These are phyloP conservation scores for Solanum hybrid DNA, from an alignment of 305 asterid species.

Conservation along the genomic window DNA sequence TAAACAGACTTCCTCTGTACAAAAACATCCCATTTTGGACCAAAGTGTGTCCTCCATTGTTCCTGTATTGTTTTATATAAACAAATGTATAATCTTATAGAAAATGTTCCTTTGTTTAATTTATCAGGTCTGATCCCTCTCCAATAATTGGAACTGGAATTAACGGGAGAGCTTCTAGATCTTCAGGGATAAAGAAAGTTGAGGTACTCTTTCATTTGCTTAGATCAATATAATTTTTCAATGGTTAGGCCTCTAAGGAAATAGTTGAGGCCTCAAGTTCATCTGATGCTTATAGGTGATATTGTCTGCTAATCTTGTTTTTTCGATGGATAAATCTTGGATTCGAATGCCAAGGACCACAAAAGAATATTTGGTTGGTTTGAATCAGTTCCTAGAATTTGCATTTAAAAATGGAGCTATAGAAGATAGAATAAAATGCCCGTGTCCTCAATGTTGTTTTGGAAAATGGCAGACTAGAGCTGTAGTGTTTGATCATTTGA, in stretches of 20 bases:
- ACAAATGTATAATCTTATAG: too few relatives aligned
- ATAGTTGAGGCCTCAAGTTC: too few relatives aligned
- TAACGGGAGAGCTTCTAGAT: too few relatives aligned
- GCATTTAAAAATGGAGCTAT: neutral
- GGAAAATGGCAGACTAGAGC: too few relatives aligned
- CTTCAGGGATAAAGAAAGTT: too few relatives aligned
- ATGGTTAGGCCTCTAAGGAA: too few relatives aligned
- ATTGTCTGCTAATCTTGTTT: neutral
- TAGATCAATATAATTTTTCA: too few relatives aligned
- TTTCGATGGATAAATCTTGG: neutral
- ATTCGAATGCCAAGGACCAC: neutral
- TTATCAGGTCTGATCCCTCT: too few relatives aligned
- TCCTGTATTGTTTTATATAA: slow-evolving; percentile 30
- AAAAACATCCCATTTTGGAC: slow-evolving; percentile 62
- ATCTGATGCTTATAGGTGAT: neutral
- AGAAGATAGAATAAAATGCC: neutral
- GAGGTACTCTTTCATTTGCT: slow-evolving; percentile 17
- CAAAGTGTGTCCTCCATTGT: slow-evolving; percentile 76
- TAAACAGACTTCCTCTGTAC: slow-evolving; percentile 64
- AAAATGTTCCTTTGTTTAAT: too few relatives aligned
- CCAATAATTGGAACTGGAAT: too few relatives aligned
- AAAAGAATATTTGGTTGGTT: neutral
- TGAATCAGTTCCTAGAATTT: neutral
- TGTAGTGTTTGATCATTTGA: too few relatives aligned
- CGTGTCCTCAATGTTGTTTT: neutral